Percentiles rank a stretch among this genome's conserved stretches.
Evolutionary conservation across 805 yeast genomes (phyloP).

Genomic region (Candida pseudoglaebosa): DNA sequence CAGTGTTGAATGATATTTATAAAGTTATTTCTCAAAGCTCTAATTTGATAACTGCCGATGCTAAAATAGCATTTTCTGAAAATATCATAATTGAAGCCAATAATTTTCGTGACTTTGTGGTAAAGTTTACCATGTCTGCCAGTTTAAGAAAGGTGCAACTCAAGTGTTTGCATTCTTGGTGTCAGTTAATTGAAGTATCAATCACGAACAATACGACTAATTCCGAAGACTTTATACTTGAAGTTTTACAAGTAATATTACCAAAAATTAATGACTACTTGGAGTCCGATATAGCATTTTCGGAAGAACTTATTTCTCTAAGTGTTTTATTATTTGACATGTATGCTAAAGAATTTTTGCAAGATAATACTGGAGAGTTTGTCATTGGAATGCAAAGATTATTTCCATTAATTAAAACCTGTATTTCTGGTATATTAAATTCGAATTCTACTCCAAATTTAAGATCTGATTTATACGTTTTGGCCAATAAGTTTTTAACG

Average conservation of each 20-base stretch:
- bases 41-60: constrained; percentile 16
- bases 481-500: constrained; percentile 62
- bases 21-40: constrained; percentile 20
- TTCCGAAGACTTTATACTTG: constrained; percentile 63
- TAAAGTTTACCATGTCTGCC: constrained; percentile 43
- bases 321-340: constrained; percentile 66
- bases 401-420: constrained; percentile 66
- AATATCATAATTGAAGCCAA: constrained; percentile 23
- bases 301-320: constrained; percentile 74
- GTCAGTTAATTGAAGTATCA: constrained; percentile 68
- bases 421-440: constrained; percentile 68
- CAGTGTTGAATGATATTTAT: constrained; percentile 24
- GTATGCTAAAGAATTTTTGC: constrained; percentile 39
- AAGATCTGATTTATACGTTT: constrained; percentile 75
- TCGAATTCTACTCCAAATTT: constrained; percentile 64
- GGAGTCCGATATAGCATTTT: constrained; percentile 58
- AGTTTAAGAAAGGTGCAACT: constrained; percentile 52
- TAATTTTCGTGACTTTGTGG: constrained; percentile 34
- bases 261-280: constrained; percentile 77
- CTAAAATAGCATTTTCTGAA: constrained; percentile 19
- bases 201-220: constrained; percentile 52
- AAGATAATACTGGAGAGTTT: constrained; percentile 13
- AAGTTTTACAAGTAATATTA: constrained; percentile 67
- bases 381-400: constrained; percentile 46
- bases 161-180: constrained; percentile 76